phyloP scores from a whole-genome alignment of 352 stramenopile species.

The Elongisporangium anandrum region DNA sequence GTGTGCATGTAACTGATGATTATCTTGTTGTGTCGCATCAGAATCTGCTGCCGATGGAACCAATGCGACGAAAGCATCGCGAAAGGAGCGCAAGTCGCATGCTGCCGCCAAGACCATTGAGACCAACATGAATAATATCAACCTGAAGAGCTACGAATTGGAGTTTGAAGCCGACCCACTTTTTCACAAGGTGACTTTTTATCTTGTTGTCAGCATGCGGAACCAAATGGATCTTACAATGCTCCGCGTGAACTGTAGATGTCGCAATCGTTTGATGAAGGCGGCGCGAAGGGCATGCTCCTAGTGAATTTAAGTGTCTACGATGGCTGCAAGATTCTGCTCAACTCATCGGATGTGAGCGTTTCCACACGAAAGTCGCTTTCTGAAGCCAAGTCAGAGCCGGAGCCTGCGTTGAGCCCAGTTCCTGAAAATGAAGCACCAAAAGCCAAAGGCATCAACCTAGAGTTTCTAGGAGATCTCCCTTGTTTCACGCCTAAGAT shows the following conservation, averaged over 20 bases:
- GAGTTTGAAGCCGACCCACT: conserved; percentile 88
- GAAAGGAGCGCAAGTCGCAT: conserved; percentile 40
- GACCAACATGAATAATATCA: conserved; percentile 87
- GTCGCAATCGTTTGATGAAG: conserved; percentile 90
- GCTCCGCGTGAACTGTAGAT: conserved; percentile 31
- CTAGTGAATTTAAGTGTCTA: conserved; percentile 91
- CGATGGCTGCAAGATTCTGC: conserved; percentile 80
- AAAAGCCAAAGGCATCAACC: not conserved
- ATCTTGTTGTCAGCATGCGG: conserved; percentile 3
- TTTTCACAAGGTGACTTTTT: conserved; percentile 71
- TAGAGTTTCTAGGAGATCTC: not conserved
- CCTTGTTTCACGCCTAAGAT: not conserved
- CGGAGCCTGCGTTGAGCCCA: conserved; percentile 1
- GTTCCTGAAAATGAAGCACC: not conserved
- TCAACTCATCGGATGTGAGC: conserved; percentile 75
- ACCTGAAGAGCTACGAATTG: conserved; percentile 80
- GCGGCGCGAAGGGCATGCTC: conserved; percentile 89
- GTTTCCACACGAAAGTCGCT: conserved; percentile 50
- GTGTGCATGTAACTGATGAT: not conserved
- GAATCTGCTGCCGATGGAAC: not conserved
- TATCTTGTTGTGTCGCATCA: not conserved
- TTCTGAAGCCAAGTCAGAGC: conserved; percentile 14
- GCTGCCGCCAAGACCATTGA: conserved; percentile 72
- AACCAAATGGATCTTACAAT: not conserved
- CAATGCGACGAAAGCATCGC: conserved; percentile 1